A percentile compares a stretch with the other conserved stretches of the same genome.
Conservation (phyloP, 176 grass and related monocot genomes). For the Bromus sterilis region DNA sequence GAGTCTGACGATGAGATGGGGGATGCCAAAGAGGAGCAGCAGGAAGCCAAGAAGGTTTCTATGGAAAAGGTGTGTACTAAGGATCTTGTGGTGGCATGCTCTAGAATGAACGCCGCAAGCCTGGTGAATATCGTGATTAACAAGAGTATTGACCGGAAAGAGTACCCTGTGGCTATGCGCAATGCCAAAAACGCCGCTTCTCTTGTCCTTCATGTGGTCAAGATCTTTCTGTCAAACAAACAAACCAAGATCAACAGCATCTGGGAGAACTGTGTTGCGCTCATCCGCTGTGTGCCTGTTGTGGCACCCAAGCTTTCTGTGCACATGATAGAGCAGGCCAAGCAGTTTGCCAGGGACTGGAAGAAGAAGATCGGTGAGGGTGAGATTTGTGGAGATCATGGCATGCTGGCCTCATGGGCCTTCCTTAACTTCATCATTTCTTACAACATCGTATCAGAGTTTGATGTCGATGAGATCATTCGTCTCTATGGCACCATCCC, state of each 20-base stretch:
- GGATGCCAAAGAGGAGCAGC: background rate
- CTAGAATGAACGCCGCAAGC: conserved; percentile 15
- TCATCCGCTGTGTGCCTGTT: conserved; percentile 16
- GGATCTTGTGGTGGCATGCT: background rate
- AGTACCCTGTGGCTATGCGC: background rate
- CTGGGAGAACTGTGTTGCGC: conserved; percentile 15
- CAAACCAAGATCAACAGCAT: background rate
- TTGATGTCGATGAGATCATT: conserved; percentile 18
- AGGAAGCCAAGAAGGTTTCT: background rate
- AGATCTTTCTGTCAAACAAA: conserved; percentile 12
- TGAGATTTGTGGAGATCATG: background rate
- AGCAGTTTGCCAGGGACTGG: conserved; percentile 31
- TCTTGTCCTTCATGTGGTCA: conserved; percentile 25
- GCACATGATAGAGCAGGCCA: conserved; percentile 7
- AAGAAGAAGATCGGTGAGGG: conserved; percentile 12
- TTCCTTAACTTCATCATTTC: conserved; percentile 41
- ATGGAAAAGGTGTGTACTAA: background rate
- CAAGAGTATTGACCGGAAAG: background rate
- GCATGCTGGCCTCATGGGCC: conserved; percentile 15
- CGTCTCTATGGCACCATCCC: conserved; percentile 17
- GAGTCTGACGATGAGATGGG: background rate
- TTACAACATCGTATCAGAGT: conserved; percentile 31
- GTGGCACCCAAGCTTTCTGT: background rate
- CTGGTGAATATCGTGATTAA: conserved; percentile 10
- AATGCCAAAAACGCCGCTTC: conserved; percentile 31